Conservation (phyloP, 495 filamentous ascomycete species). For the Pyrenula aspistea region DNA sequence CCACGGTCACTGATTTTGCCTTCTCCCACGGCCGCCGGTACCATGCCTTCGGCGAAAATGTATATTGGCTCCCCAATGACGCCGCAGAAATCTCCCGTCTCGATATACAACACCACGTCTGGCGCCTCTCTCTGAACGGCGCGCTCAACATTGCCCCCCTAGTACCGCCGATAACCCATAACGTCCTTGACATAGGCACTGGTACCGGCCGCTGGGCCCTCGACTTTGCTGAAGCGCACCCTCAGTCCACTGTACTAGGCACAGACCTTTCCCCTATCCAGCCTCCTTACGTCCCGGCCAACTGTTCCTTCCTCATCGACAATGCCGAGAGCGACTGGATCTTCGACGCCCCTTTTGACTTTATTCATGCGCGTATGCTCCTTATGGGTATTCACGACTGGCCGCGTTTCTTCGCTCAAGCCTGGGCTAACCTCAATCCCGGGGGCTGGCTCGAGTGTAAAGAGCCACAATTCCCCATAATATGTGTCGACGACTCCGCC, state of each 20-base stretch:
- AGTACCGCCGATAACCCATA: not conserved
- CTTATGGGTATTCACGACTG: constrained; percentile 37
- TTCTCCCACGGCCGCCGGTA: constrained; percentile 44
- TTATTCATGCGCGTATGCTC: constrained; percentile 39
- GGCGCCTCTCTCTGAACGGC: constrained; percentile 29
- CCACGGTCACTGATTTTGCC: not conserved
- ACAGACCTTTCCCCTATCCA: constrained; percentile 41
- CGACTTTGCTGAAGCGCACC: constrained; percentile 30
- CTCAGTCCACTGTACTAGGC: constrained; percentile 10
- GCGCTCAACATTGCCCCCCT: constrained; percentile 40
- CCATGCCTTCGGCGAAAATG: constrained; percentile 46
- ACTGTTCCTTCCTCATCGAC: constrained; percentile 39
- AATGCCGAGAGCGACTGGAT: constrained; percentile 44
- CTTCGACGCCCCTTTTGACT: constrained; percentile 36
- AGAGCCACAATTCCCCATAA: constrained; percentile 11
- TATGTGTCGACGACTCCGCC: not conserved
- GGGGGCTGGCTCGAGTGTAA: constrained; percentile 40
- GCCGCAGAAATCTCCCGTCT: constrained; percentile 16
- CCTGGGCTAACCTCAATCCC: constrained; percentile 28
- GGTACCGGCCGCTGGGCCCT: constrained; percentile 42
- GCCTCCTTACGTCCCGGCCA: constrained; percentile 35
- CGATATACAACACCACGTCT: constrained; percentile 38
- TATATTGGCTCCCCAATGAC: constrained; percentile 52
- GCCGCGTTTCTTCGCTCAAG: constrained; percentile 25
- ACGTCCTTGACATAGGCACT: constrained; percentile 33